Base-by-base conservation (phyloP, 2,329 filamentous ascomycete genomes). In the Leptoxyphium fumago region DNA sequence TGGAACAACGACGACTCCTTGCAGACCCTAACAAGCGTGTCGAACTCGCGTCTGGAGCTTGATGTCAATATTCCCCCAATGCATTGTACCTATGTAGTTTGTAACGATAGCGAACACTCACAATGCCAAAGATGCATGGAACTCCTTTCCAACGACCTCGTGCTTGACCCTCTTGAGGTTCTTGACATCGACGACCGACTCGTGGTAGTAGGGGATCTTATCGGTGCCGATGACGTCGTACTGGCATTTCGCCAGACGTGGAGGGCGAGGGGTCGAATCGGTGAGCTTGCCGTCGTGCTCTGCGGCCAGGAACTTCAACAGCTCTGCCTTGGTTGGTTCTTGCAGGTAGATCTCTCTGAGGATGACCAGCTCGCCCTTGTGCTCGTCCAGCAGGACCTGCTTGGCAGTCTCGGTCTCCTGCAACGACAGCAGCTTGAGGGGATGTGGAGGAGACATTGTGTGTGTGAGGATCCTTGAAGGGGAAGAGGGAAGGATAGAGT, bases 171-270 rank as follows among this genome's bases (percentile, higher is more conserved):
- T 43, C 30, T 43, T 42, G 29, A 46, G 44, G 9, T 48, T 52
- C 5, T 48, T 46, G 14, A 60, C 41, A 42, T 60, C 53, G n/a
- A 60, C 62, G 28, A 74, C 55, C 0, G 72, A 68, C 51, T 78
- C 74, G 38, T 72, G 65, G 49, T 74, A 78, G 43, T 70, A 67
- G 5, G 70, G 70, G 6, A 71, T 60, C 38, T 67, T 70, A 38
- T 73, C 69, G 5, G 57, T 52, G 1, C 71, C 69, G 45, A 76
- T 68, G 41, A 77, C 66, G 58, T 73, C 73, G 60, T 77, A 79
- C 49, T 72, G 67, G 29, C 71, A 70, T 39, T 70, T 64, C 2
- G 73, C 74, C 41, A 72, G 53, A 28, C 74, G 65, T 7, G 67
- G 61, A 10, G 56, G 55, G 18, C 48, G 43, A 26, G 52, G 46